Evolutionary conservation across 768 basidiomycete genomes (phyloP).

Genomic region (Lanmaoa pseudosensibilis): DNA sequence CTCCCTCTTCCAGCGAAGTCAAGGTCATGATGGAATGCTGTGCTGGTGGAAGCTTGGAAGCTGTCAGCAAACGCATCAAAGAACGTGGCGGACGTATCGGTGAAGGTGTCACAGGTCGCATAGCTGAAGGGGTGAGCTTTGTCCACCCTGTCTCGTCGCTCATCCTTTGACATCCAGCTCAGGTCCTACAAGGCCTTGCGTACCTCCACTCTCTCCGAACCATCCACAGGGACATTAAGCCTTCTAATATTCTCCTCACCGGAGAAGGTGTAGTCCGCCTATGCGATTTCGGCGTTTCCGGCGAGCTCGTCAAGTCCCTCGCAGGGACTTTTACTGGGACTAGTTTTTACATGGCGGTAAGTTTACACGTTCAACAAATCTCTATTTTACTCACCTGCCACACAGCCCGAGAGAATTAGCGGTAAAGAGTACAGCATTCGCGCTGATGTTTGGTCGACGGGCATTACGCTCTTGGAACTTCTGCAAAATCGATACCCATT

Average conservation of each 20-base stretch:
- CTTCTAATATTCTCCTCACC: constrained; percentile 89
- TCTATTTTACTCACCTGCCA: constrained; percentile 4
- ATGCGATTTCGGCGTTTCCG: constrained; percentile 96
- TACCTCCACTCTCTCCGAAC: constrained; percentile 91
- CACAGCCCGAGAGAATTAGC: constrained; percentile 89
- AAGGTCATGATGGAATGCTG: constrained; percentile 93
- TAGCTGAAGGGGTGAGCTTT: constrained; percentile 83
- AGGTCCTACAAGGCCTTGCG: constrained; percentile 89
- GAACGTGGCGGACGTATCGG: constrained; percentile 76
- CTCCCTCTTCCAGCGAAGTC: constrained; percentile 84
- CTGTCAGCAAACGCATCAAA: constrained; percentile 81
- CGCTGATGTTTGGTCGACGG: constrained; percentile 98
- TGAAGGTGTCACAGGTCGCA: constrained; percentile 85
- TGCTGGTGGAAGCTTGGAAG: constrained; percentile 88
- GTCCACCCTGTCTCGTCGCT: background rate
- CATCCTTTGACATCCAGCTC: constrained; percentile 12
- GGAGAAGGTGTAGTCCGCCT: constrained; percentile 88
- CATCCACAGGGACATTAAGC: constrained; percentile 96
- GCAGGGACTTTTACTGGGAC: constrained; percentile 98
- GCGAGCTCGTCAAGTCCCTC: constrained; percentile 85
- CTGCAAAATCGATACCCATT: constrained; percentile 96
- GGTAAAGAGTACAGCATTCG: constrained; percentile 92
- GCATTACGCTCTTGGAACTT: constrained; percentile 90
- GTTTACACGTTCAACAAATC: constrained; percentile 34
- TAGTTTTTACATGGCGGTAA: constrained; percentile 97